Conservation (phyloP, 176 grass and related monocot species). For the Oryza punctata region DNA sequence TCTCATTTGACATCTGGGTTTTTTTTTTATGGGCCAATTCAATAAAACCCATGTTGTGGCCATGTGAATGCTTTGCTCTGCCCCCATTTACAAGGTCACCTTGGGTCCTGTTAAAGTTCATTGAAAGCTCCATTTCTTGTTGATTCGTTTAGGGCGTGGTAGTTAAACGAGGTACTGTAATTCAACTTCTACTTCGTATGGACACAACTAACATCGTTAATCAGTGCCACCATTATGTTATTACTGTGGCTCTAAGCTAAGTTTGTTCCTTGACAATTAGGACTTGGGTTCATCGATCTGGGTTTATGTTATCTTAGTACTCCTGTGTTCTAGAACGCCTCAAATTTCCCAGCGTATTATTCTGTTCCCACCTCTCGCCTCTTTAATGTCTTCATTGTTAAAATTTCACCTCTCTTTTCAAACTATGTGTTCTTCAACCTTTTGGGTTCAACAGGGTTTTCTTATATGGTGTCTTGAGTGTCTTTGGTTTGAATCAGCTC, state of each 20-base stretch:
- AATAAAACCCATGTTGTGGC: background rate
- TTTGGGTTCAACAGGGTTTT: background rate
- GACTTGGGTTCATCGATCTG: background rate
- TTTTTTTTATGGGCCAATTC: background rate
- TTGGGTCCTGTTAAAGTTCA: constrained; percentile 10
- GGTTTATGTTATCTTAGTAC: background rate
- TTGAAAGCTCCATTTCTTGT: background rate
- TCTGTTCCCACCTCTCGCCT: background rate
- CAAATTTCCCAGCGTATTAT: background rate
- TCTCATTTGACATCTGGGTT: background rate
- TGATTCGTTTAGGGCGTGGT: background rate
- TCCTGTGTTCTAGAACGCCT: background rate
- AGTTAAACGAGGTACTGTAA: background rate
- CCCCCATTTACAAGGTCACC: background rate
- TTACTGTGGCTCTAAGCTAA: background rate
- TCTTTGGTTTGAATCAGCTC: constrained; percentile 14
- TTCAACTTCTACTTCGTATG: constrained; percentile 20
- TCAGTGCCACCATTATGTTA: background rate
- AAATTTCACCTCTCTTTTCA: background rate
- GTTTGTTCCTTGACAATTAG: background rate
- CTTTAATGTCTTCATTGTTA: background rate
- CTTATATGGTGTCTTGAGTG: background rate
- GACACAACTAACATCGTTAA: background rate
- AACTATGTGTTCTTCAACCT: background rate
- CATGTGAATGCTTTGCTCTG: background rate